Conservation (phyloP, 257 asterid genomes). For the Forsythia suspensa region DNA sequence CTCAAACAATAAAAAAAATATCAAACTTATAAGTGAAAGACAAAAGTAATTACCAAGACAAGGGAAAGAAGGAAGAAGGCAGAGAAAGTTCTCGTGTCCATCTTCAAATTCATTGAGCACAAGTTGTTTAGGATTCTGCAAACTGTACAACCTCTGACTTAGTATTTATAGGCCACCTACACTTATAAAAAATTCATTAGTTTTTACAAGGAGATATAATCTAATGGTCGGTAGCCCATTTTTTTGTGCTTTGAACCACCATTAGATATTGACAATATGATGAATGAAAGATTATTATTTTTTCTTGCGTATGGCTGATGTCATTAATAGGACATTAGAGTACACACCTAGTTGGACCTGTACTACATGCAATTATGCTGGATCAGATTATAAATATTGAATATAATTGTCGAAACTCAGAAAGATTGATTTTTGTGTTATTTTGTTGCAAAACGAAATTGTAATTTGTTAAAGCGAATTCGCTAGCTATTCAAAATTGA, state of each 20-base stretch:
- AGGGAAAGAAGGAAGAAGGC: slow-evolving; percentile 43
- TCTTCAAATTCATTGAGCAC: slow-evolving; percentile 1
- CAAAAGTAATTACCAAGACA: slow-evolving; percentile 24
- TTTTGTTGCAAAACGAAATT: too few relatives aligned
- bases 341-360: neutral
- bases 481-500: too few relatives aligned
- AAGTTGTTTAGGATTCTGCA: neutral
- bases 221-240: slow-evolving; percentile 38
- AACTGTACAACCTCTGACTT: slow-evolving; percentile 45
- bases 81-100: slow-evolving; percentile 28
- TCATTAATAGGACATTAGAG: neutral
- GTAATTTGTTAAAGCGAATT: too few relatives aligned
- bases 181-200: neutral
- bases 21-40: neutral
- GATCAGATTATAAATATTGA: too few relatives aligned
- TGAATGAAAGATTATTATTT: slow-evolving; percentile 17
- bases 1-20: too few relatives aligned
- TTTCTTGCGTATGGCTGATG: neutral
- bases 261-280: slow-evolving; percentile 21
- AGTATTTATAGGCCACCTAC: slow-evolving; percentile 36
- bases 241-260: slow-evolving; percentile 22
- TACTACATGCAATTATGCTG: neutral
- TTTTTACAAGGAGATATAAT: slow-evolving; percentile 11
- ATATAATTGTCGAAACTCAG: too few relatives aligned
- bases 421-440: too few relatives aligned